Base-by-base conservation (phyloP, 805 yeast genomes). In the Brettanomyces custersianus region DNA sequence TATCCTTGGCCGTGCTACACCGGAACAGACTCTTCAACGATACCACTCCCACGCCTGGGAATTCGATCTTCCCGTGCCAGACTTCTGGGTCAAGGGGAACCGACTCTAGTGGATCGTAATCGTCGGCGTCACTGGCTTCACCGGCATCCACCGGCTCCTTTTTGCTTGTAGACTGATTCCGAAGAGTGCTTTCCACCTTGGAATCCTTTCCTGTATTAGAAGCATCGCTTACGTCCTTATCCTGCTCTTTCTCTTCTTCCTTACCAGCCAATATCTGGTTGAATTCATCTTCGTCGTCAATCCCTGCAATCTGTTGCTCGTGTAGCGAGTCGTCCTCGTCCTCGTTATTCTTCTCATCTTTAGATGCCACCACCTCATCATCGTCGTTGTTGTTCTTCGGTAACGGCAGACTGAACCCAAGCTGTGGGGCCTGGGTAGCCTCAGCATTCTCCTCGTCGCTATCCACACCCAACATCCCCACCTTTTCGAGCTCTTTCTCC, bases 81-180 rank as follows among this genome's bases (percentile, higher is more conserved):
- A 46, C 33, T 0, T 43, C 36, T 13, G 35, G 40, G 24, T 41
- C 47, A 3, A 39, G 18, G 6, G 45, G 44, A 25, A 47, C 38
- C 12, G 44, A 35, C 24, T 43, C 49, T 6, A 45, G 39, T 13
- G 57, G 57, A 36, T 52, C 57, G 32, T 52, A 52, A n/a, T 39
- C 37, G n/a, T 6, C 5, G 8, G 26, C 37, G 15, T 34, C 32
- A 12, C 10, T 9, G n/a, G 5, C 19, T 19, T 17, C 12, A 29
- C 17, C 31, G 18, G 10, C 5, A 12, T 29, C 20, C 18, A 13
- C 31, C 16, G 19, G 3, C 12, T 20, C 13, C 16, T 30, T 12
- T 11, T 22, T n/a, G n/a, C 12, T 12, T 22, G 25, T 22, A 22
- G 25, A 12, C 25, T 22, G 9, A 22, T 22, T 22, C 12, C 25